Conservation (phyloP, 768 basidiomycete species). For the Tremella yokohamensis region DNA sequence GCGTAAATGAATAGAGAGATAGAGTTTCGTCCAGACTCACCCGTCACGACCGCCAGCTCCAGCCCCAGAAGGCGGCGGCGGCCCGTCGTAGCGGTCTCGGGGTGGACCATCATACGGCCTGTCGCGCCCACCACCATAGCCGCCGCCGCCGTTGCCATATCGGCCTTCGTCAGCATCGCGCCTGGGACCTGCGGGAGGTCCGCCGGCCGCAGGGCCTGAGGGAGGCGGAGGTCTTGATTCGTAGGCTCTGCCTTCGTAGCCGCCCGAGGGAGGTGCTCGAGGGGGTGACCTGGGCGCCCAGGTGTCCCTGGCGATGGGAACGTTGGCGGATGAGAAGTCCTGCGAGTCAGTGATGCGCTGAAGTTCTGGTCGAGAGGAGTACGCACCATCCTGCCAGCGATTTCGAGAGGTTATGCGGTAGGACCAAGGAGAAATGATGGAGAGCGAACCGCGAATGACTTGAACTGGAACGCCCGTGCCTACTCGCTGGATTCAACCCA, state of each 20-base stretch:
- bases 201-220: neutral
- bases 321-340: constrained; percentile 42
- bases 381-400: constrained; percentile 3
- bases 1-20: too few species aligned
- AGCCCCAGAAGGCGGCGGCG: too few species aligned
- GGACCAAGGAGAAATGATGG: too few species aligned
- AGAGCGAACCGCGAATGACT: too few species aligned
- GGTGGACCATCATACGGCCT: neutral
- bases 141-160: neutral
- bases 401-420: neutral
- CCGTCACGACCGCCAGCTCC: too few species aligned
- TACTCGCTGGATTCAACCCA: too few species aligned
- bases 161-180: neutral
- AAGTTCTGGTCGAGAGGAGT: neutral
- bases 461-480: too few species aligned
- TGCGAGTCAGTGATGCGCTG: constrained; percentile 9
- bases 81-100: too few species aligned
- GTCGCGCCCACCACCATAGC: constrained; percentile 4
- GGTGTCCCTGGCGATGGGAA: constrained; percentile 19
- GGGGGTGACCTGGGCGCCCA: constrained; percentile 15
- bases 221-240: neutral
- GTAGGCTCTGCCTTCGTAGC: constrained; percentile 2
- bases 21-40: too few species aligned
- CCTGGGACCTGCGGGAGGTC: neutral
- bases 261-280: neutral